Base-by-base conservation (phyloP, 768 basidiomycete species). In the Boletus insuetus region DNA sequence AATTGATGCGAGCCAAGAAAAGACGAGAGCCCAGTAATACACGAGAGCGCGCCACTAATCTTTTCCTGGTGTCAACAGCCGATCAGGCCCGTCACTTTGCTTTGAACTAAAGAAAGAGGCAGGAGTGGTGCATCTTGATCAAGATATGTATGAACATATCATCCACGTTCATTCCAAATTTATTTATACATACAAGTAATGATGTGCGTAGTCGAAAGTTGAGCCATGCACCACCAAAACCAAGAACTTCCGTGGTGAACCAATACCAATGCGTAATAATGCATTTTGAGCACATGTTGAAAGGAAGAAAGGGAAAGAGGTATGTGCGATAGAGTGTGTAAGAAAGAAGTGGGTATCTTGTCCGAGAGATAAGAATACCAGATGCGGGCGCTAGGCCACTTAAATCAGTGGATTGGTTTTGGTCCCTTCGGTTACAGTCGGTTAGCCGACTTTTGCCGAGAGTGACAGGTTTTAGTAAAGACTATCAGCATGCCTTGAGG, bases 401-500 rank as follows among this genome's bases (percentile, higher is more conserved):
- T 29, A 29, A 29, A 29, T 29, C 29, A 29, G 29, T 29, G 29
- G 29, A 29, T 29, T 29, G 9, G 29, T 29, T 29, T 29, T 29
- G 29, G 29, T 9, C 29, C 29, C 29, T 29, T 29, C 29, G 29
- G 29, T 8, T 29, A 29, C 1, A 29, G 9, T 29, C 29, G 29
- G 29, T 29, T 9, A 9, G 26, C 26, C n/a, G n/a, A n/a, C n/a
- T 34, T 32, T 51, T 60, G 55, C 32, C 45, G 22, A 43, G 2
- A 3, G 34, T 39, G 22, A 24, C 14, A 11, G 17, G 6, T 45
- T 61, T 59, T 41, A 34, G 24, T 34, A 41, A 40, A 19, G 26
- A 34, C 41, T 20, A 48, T 78, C 72, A 86, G 64, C 85, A 87
- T 22, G 77, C 75, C 44, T 79, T 78, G 42, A 89, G 72, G 19